These are phyloP conservation scores for Scedosporium dehoogii DNA, from an alignment of 2,329 filamentous ascomycete genomes.

Conservation along the genomic window DNA sequence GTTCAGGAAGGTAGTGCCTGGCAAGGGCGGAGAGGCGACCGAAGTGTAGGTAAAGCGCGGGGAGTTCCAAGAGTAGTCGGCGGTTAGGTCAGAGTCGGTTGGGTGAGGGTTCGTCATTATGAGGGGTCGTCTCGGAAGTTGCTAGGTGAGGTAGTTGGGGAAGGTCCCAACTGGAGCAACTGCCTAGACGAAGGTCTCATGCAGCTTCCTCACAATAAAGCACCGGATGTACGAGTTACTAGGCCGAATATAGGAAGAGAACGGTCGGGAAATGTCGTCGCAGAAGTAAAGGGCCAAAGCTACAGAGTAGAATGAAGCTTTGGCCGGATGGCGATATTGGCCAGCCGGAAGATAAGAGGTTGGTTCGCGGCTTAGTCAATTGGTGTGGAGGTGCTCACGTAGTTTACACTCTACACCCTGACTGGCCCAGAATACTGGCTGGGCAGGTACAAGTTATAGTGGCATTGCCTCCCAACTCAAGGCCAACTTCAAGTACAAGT, in stretches of 20 bases:
- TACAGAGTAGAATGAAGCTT: not conserved
- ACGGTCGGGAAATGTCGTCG: not conserved
- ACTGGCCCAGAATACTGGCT: not conserved
- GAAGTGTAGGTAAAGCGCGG: slow-evolving; percentile 30
- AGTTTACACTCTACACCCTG: not conserved
- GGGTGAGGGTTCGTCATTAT: slow-evolving; percentile 35
- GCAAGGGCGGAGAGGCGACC: slow-evolving; percentile 14
- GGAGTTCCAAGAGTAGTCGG: slow-evolving; percentile 14
- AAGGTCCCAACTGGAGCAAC: slow-evolving; percentile 1
- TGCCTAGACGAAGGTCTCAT: not conserved
- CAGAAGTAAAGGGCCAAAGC: not conserved
- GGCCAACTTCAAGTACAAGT: too few relatives aligned
- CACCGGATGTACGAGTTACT: not conserved
- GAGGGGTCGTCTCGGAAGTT: slow-evolving; percentile 10
- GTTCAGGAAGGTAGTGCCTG: slow-evolving; percentile 23
- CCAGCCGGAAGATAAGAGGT: slow-evolving; percentile 4
- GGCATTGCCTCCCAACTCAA: too few relatives aligned
- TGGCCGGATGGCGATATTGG: not conserved
- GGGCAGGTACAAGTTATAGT: too few relatives aligned
- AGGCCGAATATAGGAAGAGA: not conserved
- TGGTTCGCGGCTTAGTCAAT: slow-evolving; percentile 6
- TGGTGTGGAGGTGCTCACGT: not conserved
- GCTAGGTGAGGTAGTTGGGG: not conserved
- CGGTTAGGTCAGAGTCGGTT: slow-evolving; percentile 7
- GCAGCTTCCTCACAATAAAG: not conserved